Evolutionary conservation across 1,284 basidiomycete species (phyloP), one percentile per base, ranked within the genome.

Genomic region (Cutaneotrichosporon curvatum): DNA sequence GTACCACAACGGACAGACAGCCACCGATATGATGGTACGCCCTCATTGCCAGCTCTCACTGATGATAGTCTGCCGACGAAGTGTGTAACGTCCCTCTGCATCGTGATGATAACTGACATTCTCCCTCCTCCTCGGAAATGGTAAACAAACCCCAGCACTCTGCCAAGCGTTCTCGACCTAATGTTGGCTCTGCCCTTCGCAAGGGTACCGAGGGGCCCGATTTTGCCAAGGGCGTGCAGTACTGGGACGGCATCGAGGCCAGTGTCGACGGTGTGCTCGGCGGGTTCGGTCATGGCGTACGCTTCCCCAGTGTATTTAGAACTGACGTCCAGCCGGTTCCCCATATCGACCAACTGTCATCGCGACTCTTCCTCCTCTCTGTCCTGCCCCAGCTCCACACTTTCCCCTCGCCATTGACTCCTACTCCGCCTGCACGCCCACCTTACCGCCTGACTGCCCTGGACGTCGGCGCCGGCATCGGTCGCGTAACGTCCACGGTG

Each of bases 401-500:
- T 12, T 81, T 92, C 44, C 75, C 82, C 8, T 87, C 84, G 34
- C 80, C 85, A 3, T 69, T 84, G 38, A 61, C 68, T 20, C 45
- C 55, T 12, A n/a, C 59, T 34, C 37, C 51, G 19, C 43, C 55
- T 1, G 38, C 55, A 9, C 48, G 48, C 60, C 53, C 68, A 32
- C 41, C 61, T 23, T 64, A 67, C 46, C 73, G 84, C 42, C 78
- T 75, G 30, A 80, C 87, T 30, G 88, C 85, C 0, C 77, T 96
- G 14, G 92, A 96, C 60, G 87, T 91, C 43, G 91, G 77, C 20
- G 70, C 89, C 15, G 91, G 91, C 3, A 84, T 96, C 40, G 91
- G 92, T 8, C 81, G 92, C 44, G 89, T 94, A 25, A 92, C 89
- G 0, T 76, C 80, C 4, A 82, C 85, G 52, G 85, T 89, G 11